A percentile compares a stretch with the other conserved stretches of the same genome.
Evolutionary conservation across 192 early-diverging fungal genomes (phyloP).

Genomic region (Phlyctochytrium arcticum): DNA sequence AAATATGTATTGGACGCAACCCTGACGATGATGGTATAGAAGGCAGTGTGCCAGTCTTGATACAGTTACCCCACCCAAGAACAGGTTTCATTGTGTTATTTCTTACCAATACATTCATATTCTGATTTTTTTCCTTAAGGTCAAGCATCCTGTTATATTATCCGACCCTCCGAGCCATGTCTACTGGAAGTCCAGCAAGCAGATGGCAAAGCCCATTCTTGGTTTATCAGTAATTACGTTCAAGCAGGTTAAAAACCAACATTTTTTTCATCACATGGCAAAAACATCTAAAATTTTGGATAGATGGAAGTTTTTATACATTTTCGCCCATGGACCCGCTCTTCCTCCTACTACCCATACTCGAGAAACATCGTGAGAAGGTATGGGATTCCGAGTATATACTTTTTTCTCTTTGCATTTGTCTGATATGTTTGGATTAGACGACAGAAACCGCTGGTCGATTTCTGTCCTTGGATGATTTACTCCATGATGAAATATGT

Average conservation of each 20-base stretch:
- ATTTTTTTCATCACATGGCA: too few relatives aligned
- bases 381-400: not conserved
- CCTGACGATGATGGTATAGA: too few relatives aligned
- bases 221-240: conserved; percentile 21
- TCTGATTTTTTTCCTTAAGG: not conserved
- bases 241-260: conserved; percentile 19
- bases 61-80: conserved; percentile 12
- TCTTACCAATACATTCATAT: not conserved
- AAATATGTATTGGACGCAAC: not conserved
- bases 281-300: too few relatives aligned
- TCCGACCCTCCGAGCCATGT: not conserved
- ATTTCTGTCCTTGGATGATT: conserved; percentile 21
- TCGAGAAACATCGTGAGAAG: conserved; percentile 5
- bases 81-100: conserved; percentile 3
- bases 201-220: conserved; percentile 7
- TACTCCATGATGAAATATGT: conserved; percentile 12
- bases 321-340: conserved; percentile 19
- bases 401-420: not conserved
- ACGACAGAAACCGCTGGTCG: conserved; percentile 3
- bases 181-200: conserved; percentile 17
- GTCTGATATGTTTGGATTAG: not conserved
- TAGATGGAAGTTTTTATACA: conserved; percentile 21
- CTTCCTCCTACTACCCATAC: conserved; percentile 17
- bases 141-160: not conserved
- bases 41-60: not conserved